Base-by-base conservation (phyloP, 1,139 yeast genomes). In the Diutina siamensis region DNA sequence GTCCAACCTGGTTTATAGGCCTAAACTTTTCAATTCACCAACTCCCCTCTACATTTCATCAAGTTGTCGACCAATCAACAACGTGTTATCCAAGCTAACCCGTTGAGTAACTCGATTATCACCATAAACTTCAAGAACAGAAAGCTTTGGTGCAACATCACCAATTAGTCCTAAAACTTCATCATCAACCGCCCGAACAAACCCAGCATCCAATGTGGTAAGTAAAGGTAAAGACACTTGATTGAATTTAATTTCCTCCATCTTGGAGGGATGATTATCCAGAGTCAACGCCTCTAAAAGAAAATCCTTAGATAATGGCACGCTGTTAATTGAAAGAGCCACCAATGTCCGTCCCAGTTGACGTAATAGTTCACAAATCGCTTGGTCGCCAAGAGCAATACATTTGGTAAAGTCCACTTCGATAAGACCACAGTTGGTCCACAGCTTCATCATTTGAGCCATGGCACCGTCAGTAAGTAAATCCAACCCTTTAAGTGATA, bases 41-140 rank as follows among this genome's bases (percentile, higher is more conserved):
- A n/a, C n/a, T n/a, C n/a, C n/a, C n/a, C n/a, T n/a, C n/a, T n/a
- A n/a, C 28, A 7, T 25, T 10, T 25, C 31, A 17, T 38, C 42
- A 13, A 38, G 42, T 59, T 83, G 89, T 48, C 95, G 71, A 7
- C 96, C 96, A 49, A 86, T 77, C 3, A 87, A 67, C 49, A 77
- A 72, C 41, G 85, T 56, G 1, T 67, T 66, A 48, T 80, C 66
- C 3, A 74, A 58, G 2, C 60, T 59, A 0, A 85, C 85, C 22
- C 65, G 64, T 7, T 71, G 64, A 0, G 88, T 79, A 47, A 92
- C 80, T 51, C 76, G 66, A 53, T 83, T 84, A 53, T 81, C 73
- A 0, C 95, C 95, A 59, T 82, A 85, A 4, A 85, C 86, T 56
- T 86, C 95, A 47, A 88, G 57, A 12, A 84, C 66, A 42, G 72